A percentile compares a stretch with the other conserved stretches of the same genome.
phyloP scores from a whole-genome alignment of 768 basidiomycete genomes.

The Gloeopeniophorella convolvens region DNA sequence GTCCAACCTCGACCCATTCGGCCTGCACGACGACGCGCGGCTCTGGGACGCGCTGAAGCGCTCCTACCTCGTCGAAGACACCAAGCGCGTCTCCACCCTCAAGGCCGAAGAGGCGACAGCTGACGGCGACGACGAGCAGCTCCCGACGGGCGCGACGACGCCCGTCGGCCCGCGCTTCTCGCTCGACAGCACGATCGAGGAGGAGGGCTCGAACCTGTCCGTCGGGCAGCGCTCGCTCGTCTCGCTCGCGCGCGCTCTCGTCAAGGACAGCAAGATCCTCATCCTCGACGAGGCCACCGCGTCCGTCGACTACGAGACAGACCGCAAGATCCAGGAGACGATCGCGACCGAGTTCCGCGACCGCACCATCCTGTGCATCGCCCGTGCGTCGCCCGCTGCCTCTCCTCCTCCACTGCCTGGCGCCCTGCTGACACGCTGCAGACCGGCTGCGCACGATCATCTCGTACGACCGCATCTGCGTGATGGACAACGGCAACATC shows the following conservation, averaged over 20 bases:
- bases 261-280: constrained; percentile 78
- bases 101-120: constrained; percentile 31
- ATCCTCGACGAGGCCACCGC: constrained; percentile 91
- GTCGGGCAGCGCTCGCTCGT: constrained; percentile 80
- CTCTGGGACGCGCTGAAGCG: constrained; percentile 88
- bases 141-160: constrained; percentile 23
- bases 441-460: constrained; percentile 87
- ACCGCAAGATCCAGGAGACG: constrained; percentile 86
- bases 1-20: constrained; percentile 88
- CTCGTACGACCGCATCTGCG: constrained; percentile 82
- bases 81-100: constrained; percentile 23
- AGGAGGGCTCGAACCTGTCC: constrained; percentile 80
- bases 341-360: constrained; percentile 80
- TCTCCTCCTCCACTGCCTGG: background rate
- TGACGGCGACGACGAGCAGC: constrained; percentile 35
- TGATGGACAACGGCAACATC: constrained; percentile 75
- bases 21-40: constrained; percentile 65
- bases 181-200: constrained; percentile 78
- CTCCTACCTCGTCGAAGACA: constrained; percentile 68
- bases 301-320: constrained; percentile 87
- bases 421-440: constrained; percentile 19
- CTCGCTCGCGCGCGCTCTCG: constrained; percentile 82
- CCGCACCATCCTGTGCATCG: constrained; percentile 82
- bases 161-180: constrained; percentile 47
- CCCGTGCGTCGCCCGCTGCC: constrained; percentile 46